Percentiles rank a stretch among this genome's conserved stretches.
phyloP scores from a whole-genome alignment of 2,329 filamentous ascomycete genomes.

The Epichloe coenophiala region DNA sequence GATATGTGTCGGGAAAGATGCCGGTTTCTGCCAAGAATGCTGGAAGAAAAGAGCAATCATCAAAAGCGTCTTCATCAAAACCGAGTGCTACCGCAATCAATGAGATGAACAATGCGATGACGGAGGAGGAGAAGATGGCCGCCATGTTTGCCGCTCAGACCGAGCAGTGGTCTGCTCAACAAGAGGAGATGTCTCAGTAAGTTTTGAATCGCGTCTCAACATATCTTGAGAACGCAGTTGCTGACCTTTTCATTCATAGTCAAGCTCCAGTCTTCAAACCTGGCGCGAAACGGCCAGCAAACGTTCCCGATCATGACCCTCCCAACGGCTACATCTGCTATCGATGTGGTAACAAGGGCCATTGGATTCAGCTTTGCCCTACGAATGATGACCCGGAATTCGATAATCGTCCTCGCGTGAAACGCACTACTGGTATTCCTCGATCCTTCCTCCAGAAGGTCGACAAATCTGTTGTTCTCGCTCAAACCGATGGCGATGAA shows the following conservation, averaged over 20 bases:
- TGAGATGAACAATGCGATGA: slow-evolving; percentile 66
- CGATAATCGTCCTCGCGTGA: slow-evolving; percentile 84
- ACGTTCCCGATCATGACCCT: slow-evolving; percentile 83
- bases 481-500: slow-evolving; percentile 63
- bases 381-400: slow-evolving; percentile 98
- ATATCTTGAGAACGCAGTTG: neutral
- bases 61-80: slow-evolving; percentile 44
- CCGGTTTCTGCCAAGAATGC: slow-evolving; percentile 76
- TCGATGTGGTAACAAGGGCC: slow-evolving; percentile 91
- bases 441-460: slow-evolving; percentile 91
- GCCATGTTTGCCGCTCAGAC: slow-evolving; percentile 85
- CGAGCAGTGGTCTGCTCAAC: slow-evolving; percentile 84
- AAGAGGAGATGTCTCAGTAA: slow-evolving; percentile 81
- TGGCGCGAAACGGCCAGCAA: slow-evolving; percentile 51
- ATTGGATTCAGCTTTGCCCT: slow-evolving; percentile 96
- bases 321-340: slow-evolving; percentile 94
- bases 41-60: slow-evolving; percentile 48
- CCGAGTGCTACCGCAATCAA: slow-evolving; percentile 42
- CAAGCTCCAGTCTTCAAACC: slow-evolving; percentile 49
- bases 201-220: slow-evolving; percentile 14
- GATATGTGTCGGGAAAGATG: slow-evolving; percentile 95
- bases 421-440: slow-evolving; percentile 92
- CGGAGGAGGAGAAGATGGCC: slow-evolving; percentile 85
- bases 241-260: slow-evolving; percentile 27
- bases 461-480: slow-evolving; percentile 70